phyloP scores from a whole-genome alignment of 768 basidiomycete genomes.

The Sporobolomyces pararoseus region DNA sequence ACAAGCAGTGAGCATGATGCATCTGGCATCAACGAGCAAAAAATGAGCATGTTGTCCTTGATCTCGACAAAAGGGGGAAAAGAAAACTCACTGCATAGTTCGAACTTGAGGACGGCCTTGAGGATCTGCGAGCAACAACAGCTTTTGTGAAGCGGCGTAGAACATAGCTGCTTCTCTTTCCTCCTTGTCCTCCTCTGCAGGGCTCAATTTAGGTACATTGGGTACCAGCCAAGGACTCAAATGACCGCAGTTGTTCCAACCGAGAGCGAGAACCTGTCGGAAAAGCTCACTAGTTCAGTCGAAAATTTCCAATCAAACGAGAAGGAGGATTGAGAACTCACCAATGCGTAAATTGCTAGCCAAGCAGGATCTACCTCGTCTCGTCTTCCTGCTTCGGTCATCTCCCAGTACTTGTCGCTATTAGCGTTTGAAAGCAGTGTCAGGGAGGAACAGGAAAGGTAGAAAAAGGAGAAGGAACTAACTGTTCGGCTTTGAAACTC shows the following conservation, averaged over 20 bases:
- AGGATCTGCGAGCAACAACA: conserved; percentile 19
- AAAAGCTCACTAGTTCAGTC: too few species aligned
- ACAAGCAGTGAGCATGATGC: conserved; percentile 17
- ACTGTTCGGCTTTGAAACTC: conserved; percentile 7
- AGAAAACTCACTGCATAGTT: conserved; percentile 12
- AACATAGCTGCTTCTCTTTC: background rate
- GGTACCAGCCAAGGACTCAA: background rate
- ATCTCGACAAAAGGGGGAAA: rapidly evolving
- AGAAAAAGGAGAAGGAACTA: background rate
- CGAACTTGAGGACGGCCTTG: conserved; percentile 23
- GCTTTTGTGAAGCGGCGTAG: conserved; percentile 21
- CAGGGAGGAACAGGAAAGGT: background rate
- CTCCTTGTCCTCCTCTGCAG: background rate
- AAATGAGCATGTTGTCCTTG: background rate
- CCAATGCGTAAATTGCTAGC: conserved; percentile 11
- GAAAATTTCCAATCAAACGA: background rate
- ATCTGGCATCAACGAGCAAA: background rate
- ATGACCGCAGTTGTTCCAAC: conserved; percentile 1
- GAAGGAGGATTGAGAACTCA: background rate
- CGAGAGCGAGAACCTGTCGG: conserved; percentile 28
- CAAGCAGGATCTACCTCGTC: conserved; percentile 35
- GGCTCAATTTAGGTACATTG: background rate
- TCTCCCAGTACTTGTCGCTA: conserved; percentile 26
- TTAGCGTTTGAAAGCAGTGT: too few species aligned
- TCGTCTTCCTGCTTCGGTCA: conserved; percentile 17